Percentiles rank a stretch among this genome's conserved stretches.
These are phyloP conservation scores for Aspergillus caelatus DNA, from an alignment of 2,329 filamentous ascomycete genomes.

Conservation along the genomic window DNA sequence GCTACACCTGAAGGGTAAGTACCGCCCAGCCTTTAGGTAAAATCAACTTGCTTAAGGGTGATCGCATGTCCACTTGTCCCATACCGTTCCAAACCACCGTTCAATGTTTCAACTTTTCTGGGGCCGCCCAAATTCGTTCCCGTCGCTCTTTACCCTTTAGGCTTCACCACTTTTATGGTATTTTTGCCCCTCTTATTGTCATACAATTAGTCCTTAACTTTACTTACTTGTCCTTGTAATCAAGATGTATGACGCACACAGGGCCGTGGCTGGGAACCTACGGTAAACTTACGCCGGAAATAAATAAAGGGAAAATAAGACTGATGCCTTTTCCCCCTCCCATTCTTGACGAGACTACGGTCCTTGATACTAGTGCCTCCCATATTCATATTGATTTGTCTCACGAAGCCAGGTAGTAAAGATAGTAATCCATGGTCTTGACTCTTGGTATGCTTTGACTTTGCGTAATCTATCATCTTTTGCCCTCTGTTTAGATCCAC, in stretches of 20 bases:
- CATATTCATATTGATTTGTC: not conserved
- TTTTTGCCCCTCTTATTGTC: conserved; percentile 1
- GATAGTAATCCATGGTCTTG: not conserved
- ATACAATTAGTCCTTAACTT: conserved; percentile 1
- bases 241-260: not conserved
- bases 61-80: not conserved
- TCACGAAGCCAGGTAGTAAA: not conserved
- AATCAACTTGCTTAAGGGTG: not conserved
- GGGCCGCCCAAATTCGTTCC: conserved; percentile 21
- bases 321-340: not conserved
- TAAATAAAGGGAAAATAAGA: not conserved
- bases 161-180: conserved; percentile 16
- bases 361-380: not conserved
- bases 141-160: conserved; percentile 27
- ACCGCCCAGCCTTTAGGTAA: conserved; percentile 12
- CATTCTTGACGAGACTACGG: not conserved
- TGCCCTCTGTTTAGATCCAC: not conserved
- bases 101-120: conserved; percentile 7
- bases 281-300: not conserved
- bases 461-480: not conserved
- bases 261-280: not conserved
- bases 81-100: not conserved
- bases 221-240: not conserved
- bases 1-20: conserved; percentile 12
- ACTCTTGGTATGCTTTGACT: not conserved